A percentile compares a stretch with the other conserved stretches of the same genome.
Evolutionary conservation across 2,329 filamentous ascomycete genomes (phyloP).

Genomic region (Reticulascus tulasneorum): DNA sequence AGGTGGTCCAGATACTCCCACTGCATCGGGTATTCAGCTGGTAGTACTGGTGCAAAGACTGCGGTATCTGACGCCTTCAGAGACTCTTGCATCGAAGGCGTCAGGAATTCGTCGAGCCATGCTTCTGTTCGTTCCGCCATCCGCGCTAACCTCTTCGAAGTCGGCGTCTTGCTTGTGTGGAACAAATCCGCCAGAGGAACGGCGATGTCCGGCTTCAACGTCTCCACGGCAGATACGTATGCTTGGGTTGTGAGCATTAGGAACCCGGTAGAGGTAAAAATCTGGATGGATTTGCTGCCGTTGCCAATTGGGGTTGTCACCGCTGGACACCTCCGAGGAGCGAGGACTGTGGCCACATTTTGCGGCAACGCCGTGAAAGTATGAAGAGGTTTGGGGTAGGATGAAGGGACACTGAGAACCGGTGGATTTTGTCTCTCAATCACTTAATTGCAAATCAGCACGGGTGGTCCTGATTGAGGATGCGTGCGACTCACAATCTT

Average conservation of each 20-base stretch:
- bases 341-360: constrained; percentile 65
- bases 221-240: constrained; percentile 62
- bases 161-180: constrained; percentile 44
- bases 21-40: constrained; percentile 71
- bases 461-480: constrained; percentile 3
- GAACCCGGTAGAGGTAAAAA: constrained; percentile 87
- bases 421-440: constrained; percentile 51
- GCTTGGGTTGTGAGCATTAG: constrained; percentile 63
- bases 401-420: constrained; percentile 29
- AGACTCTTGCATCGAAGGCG: constrained; percentile 30
- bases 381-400: constrained; percentile 58
- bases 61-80: constrained; percentile 27
- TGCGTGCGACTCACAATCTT: constrained; percentile 75
- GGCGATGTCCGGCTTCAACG: constrained; percentile 74
- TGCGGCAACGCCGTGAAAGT: constrained; percentile 71
- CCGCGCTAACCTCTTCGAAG: constrained; percentile 69
- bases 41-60: constrained; percentile 66
- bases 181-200: constrained; percentile 72
- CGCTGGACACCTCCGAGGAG: constrained; percentile 72
- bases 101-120: constrained; percentile 71
- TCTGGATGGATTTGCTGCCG: constrained; percentile 64
- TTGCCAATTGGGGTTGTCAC: constrained; percentile 69
- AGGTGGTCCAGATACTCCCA: constrained; percentile 75
- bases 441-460: constrained; percentile 33
- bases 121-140: constrained; percentile 84